These are phyloP conservation scores for Dendrobium huoshanense DNA, from an alignment of 106 monocot species.

Conservation along the genomic window DNA sequence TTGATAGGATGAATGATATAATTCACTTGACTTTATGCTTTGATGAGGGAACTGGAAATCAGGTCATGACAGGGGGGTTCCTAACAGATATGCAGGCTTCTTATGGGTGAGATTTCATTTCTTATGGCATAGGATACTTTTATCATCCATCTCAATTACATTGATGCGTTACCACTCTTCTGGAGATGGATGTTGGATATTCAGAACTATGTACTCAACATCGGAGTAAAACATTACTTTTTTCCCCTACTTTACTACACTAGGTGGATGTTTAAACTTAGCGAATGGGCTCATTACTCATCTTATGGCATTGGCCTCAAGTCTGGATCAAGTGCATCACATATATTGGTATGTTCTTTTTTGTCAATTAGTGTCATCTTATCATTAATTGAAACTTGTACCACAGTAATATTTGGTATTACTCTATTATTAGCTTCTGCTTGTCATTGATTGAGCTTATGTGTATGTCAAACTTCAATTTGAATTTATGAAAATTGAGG, in stretches of 20 bases:
- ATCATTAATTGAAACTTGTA: background rate
- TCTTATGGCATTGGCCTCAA: slow-evolving; percentile 72
- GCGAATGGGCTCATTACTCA: slow-evolving; percentile 81
- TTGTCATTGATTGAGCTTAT: background rate
- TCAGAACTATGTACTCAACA: background rate
- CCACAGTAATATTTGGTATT: background rate
- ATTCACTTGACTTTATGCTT: slow-evolving; percentile 95
- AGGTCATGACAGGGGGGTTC: slow-evolving; percentile 97
- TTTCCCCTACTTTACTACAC: background rate
- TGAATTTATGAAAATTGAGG: background rate
- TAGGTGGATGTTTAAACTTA: slow-evolving; percentile 97
- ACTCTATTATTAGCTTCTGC: background rate
- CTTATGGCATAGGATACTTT: background rate
- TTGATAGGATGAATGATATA: slow-evolving; percentile 73
- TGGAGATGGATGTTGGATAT: background rate
- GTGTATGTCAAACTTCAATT: background rate
- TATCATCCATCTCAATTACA: background rate
- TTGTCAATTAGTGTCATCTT: background rate
- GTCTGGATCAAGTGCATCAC: slow-evolving; percentile 79
- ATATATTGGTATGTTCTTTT: slow-evolving; percentile 66
- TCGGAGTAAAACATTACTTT: background rate
- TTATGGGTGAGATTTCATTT: slow-evolving; percentile 60
- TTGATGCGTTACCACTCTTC: background rate
- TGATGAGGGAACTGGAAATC: slow-evolving; percentile 99
- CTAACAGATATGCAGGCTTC: slow-evolving; percentile 93